A percentile compares a stretch with the other conserved stretches of the same genome.
Evolutionary conservation across 495 filamentous ascomycete genomes (phyloP).

Genomic region (Aspergillus baeticus): DNA sequence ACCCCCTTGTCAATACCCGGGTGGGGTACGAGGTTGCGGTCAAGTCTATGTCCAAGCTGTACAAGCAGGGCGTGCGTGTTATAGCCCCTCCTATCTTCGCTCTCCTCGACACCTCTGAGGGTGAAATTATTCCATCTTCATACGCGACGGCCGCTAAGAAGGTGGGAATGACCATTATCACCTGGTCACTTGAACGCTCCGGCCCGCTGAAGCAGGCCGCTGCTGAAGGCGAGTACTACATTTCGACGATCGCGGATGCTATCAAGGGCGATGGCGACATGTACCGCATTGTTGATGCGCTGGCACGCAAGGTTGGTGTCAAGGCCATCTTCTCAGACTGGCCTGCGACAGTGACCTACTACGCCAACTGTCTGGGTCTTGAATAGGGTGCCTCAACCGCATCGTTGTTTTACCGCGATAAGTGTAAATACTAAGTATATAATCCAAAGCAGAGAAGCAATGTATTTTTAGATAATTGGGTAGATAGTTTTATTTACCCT

Average conservation of each 20-base stretch:
- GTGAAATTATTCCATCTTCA: conserved; percentile 17
- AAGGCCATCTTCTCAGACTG: conserved; percentile 60
- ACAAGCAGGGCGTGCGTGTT: conserved; percentile 17
- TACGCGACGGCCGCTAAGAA: conserved; percentile 47
- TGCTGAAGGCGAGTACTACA: conserved; percentile 49
- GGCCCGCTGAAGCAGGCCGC: conserved; percentile 49
- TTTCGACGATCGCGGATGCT: conserved; percentile 42
- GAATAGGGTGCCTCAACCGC: background rate
- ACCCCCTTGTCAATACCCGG: conserved; percentile 49
- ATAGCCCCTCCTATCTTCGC: conserved; percentile 22
- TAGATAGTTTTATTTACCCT: too few species aligned
- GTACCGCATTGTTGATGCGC: conserved; percentile 56
- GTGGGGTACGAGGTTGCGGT: conserved; percentile 45
- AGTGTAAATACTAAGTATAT: background rate
- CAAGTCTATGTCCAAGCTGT: conserved; percentile 8
- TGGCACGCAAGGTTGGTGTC: conserved; percentile 55
- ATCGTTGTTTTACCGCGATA: background rate
- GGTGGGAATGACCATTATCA: conserved; percentile 56
- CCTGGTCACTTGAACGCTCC: conserved; percentile 61
- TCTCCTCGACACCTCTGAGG: conserved; percentile 16
- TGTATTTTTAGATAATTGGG: too few species aligned
- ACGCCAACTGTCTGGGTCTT: conserved; percentile 58
- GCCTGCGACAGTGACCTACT: conserved; percentile 60
- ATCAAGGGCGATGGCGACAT: conserved; percentile 58
- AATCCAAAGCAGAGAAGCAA: too few species aligned